A percentile compares a stretch with the other conserved stretches of the same genome.
Evolutionary conservation across 352 stramenopile genomes (phyloP).

Genomic region (Hyaloperonospora brassicae): DNA sequence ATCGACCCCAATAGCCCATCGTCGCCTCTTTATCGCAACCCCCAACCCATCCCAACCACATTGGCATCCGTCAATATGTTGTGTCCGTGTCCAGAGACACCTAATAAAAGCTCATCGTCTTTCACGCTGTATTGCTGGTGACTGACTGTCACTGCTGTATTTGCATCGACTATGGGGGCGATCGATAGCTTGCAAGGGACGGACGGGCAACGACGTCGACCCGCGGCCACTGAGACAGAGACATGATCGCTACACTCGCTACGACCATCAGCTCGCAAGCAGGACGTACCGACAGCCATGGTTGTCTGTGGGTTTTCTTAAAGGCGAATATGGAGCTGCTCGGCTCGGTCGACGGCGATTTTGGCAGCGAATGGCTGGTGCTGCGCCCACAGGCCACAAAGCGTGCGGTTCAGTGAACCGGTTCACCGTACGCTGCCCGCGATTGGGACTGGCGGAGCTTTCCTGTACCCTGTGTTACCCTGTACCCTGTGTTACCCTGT

Average conservation of each 20-base stretch:
- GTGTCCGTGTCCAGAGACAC: not conserved
- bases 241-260: no score
- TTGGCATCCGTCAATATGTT: not conserved
- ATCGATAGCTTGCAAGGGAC: not conserved
- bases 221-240: slow-evolving; percentile 2
- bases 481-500: no score
- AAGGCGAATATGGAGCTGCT: slow-evolving; percentile 76
- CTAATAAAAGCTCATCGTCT: slow-evolving; percentile 9
- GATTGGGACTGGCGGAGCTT: slow-evolving; percentile 13
- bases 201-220: slow-evolving; percentile 2
- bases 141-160: no score
- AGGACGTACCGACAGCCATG: slow-evolving; percentile 79
- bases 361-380: slow-evolving; percentile 52
- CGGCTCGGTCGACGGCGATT: slow-evolving; percentile 11
- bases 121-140: no score
- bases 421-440: slow-evolving; percentile 12
- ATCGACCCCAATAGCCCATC: not conserved
- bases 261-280: no score
- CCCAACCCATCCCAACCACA: not conserved
- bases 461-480: slow-evolving; percentile 2
- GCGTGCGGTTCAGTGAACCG: slow-evolving; percentile 20
- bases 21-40: slow-evolving; percentile 1
- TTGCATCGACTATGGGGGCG: no score
- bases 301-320: slow-evolving; percentile 82
- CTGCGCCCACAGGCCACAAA: slow-evolving; percentile 27